A percentile compares a stretch with the other conserved stretches of the same genome.
These are phyloP conservation scores for Pythium myriotylum DNA, from an alignment of 352 stramenopile genomes.

Conservation along the genomic window DNA sequence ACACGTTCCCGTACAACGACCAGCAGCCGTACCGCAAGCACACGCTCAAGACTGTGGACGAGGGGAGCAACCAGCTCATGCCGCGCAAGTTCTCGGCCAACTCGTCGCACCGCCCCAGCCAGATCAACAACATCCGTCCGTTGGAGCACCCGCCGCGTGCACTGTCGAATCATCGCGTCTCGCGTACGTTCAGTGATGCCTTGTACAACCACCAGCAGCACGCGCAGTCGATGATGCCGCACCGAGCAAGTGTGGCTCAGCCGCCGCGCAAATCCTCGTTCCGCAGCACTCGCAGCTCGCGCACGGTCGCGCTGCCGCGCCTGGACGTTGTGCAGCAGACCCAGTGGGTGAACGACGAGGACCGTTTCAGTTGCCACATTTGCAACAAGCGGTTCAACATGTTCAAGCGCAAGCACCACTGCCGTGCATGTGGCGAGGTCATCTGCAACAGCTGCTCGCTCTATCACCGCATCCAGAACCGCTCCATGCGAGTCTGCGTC, in stretches of 20 bases:
- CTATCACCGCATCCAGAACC: slow-evolving; percentile 83
- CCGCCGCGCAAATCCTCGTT: slow-evolving; percentile 78
- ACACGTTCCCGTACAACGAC: slow-evolving; percentile 57
- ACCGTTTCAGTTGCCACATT: slow-evolving; percentile 86
- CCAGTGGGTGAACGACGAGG: slow-evolving; percentile 86
- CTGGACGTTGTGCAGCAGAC: slow-evolving; percentile 80
- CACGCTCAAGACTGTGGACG: slow-evolving; percentile 71
- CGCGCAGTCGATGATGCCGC: slow-evolving; percentile 23
- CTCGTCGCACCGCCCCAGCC: slow-evolving; percentile 32
- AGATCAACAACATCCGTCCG: slow-evolving; percentile 53
- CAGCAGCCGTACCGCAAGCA: slow-evolving; percentile 49
- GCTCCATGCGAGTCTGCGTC: slow-evolving; percentile 85
- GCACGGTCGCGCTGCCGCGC: slow-evolving; percentile 67
- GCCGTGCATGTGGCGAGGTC: slow-evolving; percentile 80
- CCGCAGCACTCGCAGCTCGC: slow-evolving; percentile 73
- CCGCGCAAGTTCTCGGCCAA: slow-evolving; percentile 34
- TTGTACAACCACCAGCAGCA: slow-evolving; percentile 37
- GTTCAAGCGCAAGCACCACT: slow-evolving; percentile 90
- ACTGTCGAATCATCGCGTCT: slow-evolving; percentile 35
- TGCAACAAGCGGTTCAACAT: slow-evolving; percentile 90
- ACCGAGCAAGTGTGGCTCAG: slow-evolving; percentile 24
- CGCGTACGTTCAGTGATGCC: slow-evolving; percentile 49
- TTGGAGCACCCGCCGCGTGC: slow-evolving; percentile 46
- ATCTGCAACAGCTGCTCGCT: slow-evolving; percentile 86
- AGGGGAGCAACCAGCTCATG: slow-evolving; percentile 65